Conservation (phyloP, 257 asterid species). For the Solanum ahanhuiri region DNA sequence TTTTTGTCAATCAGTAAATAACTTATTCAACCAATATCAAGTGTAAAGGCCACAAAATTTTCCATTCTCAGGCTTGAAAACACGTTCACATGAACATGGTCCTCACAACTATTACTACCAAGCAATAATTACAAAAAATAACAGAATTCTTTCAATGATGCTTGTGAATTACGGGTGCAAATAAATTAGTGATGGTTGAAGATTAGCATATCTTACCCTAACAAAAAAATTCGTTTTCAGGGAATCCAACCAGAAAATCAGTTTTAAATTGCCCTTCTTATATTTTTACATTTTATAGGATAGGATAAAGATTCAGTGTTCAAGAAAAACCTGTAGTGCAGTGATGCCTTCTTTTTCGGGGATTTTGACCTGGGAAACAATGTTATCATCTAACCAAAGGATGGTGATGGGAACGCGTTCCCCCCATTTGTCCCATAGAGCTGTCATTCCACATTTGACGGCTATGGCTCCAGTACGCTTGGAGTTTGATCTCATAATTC, state of each 20-base stretch:
- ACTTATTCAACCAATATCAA: background rate
- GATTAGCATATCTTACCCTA: background rate
- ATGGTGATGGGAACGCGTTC: slow-evolving; percentile 66
- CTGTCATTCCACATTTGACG: slow-evolving; percentile 91
- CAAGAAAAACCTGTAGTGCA: slow-evolving; percentile 55
- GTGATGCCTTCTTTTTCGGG: slow-evolving; percentile 71
- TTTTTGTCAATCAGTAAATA: background rate
- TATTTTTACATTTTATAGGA: background rate
- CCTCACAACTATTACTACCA: background rate
- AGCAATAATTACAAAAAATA: background rate
- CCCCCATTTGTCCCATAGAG: slow-evolving; percentile 99
- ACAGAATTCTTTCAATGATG: background rate
- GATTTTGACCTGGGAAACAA: slow-evolving; percentile 78
- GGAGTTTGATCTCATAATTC: slow-evolving; percentile 46
- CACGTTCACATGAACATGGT: background rate
- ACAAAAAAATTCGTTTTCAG: background rate
- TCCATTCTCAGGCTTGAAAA: background rate
- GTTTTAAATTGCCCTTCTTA: background rate
- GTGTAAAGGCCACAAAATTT: background rate
- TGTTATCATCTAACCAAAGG: slow-evolving; percentile 85
- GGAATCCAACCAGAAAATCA: background rate
- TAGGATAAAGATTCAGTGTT: background rate
- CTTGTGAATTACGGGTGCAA: background rate
- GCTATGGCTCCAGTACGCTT: slow-evolving; percentile 84
- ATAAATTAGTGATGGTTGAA: background rate